phyloP scores from a whole-genome alignment of 2,329 filamentous ascomycete species.

The Xenoacremonium recifei region DNA sequence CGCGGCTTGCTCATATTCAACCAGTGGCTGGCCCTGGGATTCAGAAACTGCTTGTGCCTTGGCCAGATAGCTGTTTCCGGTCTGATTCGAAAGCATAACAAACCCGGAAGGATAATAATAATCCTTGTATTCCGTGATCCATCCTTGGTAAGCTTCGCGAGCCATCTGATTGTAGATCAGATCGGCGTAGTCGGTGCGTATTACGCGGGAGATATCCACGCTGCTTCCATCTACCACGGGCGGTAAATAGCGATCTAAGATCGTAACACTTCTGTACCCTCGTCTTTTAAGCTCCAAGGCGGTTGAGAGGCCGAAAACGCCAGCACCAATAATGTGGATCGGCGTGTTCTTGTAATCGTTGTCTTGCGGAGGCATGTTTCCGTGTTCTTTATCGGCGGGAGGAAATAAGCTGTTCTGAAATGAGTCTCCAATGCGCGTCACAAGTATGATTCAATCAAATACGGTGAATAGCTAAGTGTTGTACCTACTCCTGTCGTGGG shows the following conservation, averaged over 20 bases:
- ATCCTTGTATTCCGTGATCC: conserved; percentile 16
- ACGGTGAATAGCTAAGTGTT: too few relatives aligned
- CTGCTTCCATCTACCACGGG: conserved; percentile 37
- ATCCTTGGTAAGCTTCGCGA: conserved; percentile 25
- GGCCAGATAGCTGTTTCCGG: conserved; percentile 21
- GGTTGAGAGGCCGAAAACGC: conserved; percentile 50
- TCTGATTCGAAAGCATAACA: conserved; percentile 24
- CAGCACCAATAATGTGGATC: conserved; percentile 42
- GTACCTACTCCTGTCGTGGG: too few relatives aligned
- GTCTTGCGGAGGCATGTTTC: neutral
- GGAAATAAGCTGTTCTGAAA: too few relatives aligned
- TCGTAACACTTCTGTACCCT: conserved; percentile 45
- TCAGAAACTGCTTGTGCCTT: conserved; percentile 13
- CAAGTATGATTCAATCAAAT: too few relatives aligned
- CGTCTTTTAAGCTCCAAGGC: conserved; percentile 43
- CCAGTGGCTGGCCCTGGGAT: conserved; percentile 14
- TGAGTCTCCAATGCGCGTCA: too few relatives aligned
- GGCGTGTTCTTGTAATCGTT: conserved; percentile 11
- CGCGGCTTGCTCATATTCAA: conserved; percentile 24
- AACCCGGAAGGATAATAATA: conserved; percentile 31
- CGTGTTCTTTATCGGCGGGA: neutral
- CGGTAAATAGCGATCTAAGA: conserved; percentile 41
- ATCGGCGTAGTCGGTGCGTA: conserved; percentile 61
- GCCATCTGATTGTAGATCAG: conserved; percentile 61
- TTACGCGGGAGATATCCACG: conserved; percentile 40